phyloP scores from a whole-genome alignment of 306 rosid genomes.

The Morella rubra region DNA sequence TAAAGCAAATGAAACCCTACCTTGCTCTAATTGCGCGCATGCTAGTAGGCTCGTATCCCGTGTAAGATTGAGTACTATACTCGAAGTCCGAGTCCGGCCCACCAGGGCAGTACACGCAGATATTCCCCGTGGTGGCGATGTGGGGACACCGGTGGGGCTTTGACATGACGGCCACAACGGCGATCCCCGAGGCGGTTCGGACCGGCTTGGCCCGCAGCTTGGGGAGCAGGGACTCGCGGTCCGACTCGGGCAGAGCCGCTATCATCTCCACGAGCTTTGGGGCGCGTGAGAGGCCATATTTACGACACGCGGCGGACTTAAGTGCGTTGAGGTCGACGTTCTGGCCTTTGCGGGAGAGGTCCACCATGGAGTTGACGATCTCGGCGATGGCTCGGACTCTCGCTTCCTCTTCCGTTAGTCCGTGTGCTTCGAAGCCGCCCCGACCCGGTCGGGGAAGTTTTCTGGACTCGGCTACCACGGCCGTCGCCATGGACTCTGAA shows the following conservation, averaged over 20 bases:
- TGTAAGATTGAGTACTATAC: slow-evolving; percentile 94
- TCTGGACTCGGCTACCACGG: slow-evolving; percentile 49
- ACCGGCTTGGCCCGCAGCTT: slow-evolving; percentile 96
- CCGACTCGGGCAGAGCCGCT: slow-evolving; percentile 85
- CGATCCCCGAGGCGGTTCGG: slow-evolving; percentile 92
- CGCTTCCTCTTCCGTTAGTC: slow-evolving; percentile 85
- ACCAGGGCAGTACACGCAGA: slow-evolving; percentile 95
- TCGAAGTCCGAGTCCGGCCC: slow-evolving; percentile 97
- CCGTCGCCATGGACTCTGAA: slow-evolving; percentile 47
- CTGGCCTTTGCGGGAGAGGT: slow-evolving; percentile 78
- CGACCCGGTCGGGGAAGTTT: slow-evolving; percentile 83
- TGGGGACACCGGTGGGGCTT: slow-evolving; percentile 98
- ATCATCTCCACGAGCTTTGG: slow-evolving; percentile 98
- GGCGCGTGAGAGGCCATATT: slow-evolving; percentile 92
- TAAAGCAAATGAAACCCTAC: slow-evolving; percentile 30
- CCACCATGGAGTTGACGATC: slow-evolving; percentile 89
- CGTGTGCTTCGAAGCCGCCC: slow-evolving; percentile 84
- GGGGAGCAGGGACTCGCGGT: slow-evolving; percentile 78
- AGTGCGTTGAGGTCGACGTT: slow-evolving; percentile 88
- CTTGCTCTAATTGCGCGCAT: slow-evolving; percentile 99
- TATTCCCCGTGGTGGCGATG: slow-evolving; percentile 92
- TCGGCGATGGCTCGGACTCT: slow-evolving; percentile 94
- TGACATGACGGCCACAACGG: slow-evolving; percentile 97
- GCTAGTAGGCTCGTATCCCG: slow-evolving; percentile 98
- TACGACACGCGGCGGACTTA: slow-evolving; percentile 90